Evolutionary conservation across 306 rosid genomes (phyloP).

Genomic region (Vigna unguiculata): DNA sequence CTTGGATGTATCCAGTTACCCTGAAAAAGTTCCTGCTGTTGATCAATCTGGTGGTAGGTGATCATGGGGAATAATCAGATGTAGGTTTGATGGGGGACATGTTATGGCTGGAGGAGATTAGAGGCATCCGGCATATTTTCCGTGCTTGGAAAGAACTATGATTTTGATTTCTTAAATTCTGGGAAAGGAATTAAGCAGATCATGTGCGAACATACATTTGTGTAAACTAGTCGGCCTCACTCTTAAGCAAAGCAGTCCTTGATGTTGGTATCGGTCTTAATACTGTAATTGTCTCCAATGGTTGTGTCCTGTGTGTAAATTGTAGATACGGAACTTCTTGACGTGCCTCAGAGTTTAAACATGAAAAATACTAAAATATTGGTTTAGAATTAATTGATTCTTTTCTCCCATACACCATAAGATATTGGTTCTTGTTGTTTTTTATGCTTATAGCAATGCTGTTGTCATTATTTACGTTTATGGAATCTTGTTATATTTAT

Average conservation of each 20-base stretch:
- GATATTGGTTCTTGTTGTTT: conserved; percentile 29
- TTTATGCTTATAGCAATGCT: conserved; percentile 15
- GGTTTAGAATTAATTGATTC: conserved; percentile 41
- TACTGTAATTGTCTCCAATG: conserved; percentile 51
- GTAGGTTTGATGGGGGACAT: conserved; percentile 44
- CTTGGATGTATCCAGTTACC: conserved; percentile 80
- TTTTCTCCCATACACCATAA: conserved; percentile 32
- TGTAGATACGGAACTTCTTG: conserved; percentile 66
- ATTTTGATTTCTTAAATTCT: conserved; percentile 43
- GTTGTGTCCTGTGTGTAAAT: conserved; percentile 57
- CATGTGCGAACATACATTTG: conserved; percentile 36
- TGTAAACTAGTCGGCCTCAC: conserved; percentile 41
- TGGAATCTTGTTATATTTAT: not conserved
- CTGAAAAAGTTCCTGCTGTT: conserved; percentile 80
- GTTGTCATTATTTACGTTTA: not conserved
- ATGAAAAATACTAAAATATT: conserved; percentile 41
- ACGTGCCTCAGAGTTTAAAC: conserved; percentile 51
- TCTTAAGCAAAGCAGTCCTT: conserved; percentile 38
- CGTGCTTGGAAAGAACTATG: conserved; percentile 45
- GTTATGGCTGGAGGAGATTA: conserved; percentile 28
- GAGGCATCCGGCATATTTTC: conserved; percentile 34
- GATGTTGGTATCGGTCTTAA: conserved; percentile 44
- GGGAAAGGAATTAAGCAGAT: conserved; percentile 46
- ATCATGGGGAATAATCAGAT: conserved; percentile 39
- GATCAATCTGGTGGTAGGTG: conserved; percentile 59